Evolutionary conservation across 129 eudicot genomes (phyloP), one percentile per base, ranked within the genome.

Genomic region (Centella asiatica): DNA sequence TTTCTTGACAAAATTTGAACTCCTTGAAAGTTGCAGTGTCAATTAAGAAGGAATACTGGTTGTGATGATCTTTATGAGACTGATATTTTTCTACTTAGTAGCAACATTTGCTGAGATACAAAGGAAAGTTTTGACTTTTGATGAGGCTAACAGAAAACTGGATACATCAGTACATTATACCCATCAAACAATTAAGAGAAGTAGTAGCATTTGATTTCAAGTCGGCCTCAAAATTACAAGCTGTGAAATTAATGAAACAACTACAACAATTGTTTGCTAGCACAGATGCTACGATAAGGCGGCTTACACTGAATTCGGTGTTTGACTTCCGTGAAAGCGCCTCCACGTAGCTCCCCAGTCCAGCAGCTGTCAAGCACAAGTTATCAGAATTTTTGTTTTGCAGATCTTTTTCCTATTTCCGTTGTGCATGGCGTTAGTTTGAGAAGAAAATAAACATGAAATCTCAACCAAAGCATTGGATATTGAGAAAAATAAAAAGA

Each of bases 301-400:
- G 50, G 49, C 89, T 57, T 83, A 92, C 98, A 72, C 75, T 80
- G 81, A 92, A 92, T 46, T 92, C 96, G 26, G 81, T 55, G 46
- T 80, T 84, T 74, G 84, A 54, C 73, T 87, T 92, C 60, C 95
- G 69, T 62, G 74, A 54, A 73, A 87, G 85, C 31, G 85, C 59
- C 69, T 92, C 96, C 67, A 84, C 70, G 29, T 84, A 82, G 57
- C 72, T 74, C 77, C 77, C 88, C 77, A 92, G 64, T 71, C 84
- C 95, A 42, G 78, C 71, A 72, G 90, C 98, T 92, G 96, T 74
- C 39, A 29, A 71, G 66, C 52, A 40, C 62, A 48, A 25, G 10
- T 24, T 28, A 67, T 33, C 18, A 2, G 17, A 51, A 34, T 53
- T 23, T 11, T 39, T 66, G 32, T 18, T 17, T 48, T 48, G 5